phyloP scores from a whole-genome alignment of 2,329 filamentous ascomycete genomes.

The Lachnellula subtilissima region DNA sequence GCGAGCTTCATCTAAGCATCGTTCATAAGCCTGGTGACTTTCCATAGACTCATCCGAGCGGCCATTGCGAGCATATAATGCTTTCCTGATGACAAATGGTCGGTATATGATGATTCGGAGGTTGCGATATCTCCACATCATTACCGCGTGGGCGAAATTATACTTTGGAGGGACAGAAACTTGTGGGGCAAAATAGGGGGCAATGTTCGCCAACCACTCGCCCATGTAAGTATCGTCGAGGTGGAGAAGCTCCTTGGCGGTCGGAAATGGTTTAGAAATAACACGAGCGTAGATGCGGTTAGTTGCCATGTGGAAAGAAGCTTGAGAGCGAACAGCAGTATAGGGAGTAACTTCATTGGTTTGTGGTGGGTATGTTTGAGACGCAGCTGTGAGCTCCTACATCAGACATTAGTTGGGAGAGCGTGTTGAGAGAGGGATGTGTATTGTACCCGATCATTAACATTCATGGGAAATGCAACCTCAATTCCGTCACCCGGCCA shows the following conservation, averaged over 20 bases:
- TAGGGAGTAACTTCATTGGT: constrained; percentile 38
- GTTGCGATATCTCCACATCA: constrained; percentile 16
- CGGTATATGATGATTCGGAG: constrained; percentile 17
- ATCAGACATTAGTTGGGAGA: neutral
- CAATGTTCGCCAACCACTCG: constrained; percentile 7
- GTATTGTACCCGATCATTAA: constrained; percentile 13
- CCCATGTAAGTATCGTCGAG: constrained; percentile 25
- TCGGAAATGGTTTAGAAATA: constrained; percentile 38
- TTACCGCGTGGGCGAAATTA: constrained; percentile 6
- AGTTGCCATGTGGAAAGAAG: constrained; percentile 39
- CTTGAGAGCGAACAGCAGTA: constrained; percentile 38
- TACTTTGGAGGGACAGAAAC: constrained; percentile 5
- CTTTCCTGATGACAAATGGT: constrained; percentile 12
- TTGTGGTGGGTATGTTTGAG: constrained; percentile 34
- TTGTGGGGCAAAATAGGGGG: constrained; percentile 6
- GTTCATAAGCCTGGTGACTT: constrained; percentile 2
- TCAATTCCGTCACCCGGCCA: constrained; percentile 15
- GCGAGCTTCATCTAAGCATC: constrained; percentile 9
- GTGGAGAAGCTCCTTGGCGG: constrained; percentile 36
- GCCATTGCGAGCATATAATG: constrained; percentile 2
- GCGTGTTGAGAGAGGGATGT: neutral
- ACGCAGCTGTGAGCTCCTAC: constrained; percentile 27
- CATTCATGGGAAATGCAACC: constrained; percentile 11
- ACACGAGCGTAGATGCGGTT: constrained; percentile 40
- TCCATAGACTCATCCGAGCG: neutral